phyloP scores from a whole-genome alignment of 78 protist species.

The Dictyostelium brefeldianum region DNA sequence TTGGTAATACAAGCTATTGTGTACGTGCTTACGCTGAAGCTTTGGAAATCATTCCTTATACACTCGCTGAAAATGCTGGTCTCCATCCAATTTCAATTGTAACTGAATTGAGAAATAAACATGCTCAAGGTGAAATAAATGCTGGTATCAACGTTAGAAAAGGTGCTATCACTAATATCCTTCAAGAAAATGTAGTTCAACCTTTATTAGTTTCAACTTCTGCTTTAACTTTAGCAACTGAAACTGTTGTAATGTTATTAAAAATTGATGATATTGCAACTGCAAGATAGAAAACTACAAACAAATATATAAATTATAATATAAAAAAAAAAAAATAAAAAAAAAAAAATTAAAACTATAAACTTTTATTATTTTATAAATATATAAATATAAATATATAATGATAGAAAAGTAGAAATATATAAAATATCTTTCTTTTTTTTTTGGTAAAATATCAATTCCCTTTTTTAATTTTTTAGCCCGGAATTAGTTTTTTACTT shows the following conservation, averaged over 20 bases:
- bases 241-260: constrained; percentile 97
- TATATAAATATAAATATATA: no score
- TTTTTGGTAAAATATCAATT: no score
- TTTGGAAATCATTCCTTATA: constrained; percentile 98
- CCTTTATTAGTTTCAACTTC: constrained; percentile 97
- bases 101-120: constrained; percentile 96
- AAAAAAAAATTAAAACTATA: neutral
- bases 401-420: no score
- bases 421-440: neutral
- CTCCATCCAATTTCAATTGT: constrained; percentile 98
- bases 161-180: constrained; percentile 94
- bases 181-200: constrained; percentile 98
- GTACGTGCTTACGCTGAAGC: constrained; percentile 98
- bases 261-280: constrained; percentile 98
- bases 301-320: neutral
- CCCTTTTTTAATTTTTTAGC: no score
- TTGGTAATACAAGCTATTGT: constrained; percentile 93
- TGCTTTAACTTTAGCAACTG: constrained; percentile 99
- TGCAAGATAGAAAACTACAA: constrained; percentile 71
- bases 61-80: constrained; percentile 99
- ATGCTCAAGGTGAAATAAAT: constrained; percentile 92
- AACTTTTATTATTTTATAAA: neutral
- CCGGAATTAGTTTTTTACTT: no score
- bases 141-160: constrained; percentile 98
- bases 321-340: neutral